Evolutionary conservation across 176 grass and related monocot species (phyloP).

Genomic region (Oryza meyeriana): DNA sequence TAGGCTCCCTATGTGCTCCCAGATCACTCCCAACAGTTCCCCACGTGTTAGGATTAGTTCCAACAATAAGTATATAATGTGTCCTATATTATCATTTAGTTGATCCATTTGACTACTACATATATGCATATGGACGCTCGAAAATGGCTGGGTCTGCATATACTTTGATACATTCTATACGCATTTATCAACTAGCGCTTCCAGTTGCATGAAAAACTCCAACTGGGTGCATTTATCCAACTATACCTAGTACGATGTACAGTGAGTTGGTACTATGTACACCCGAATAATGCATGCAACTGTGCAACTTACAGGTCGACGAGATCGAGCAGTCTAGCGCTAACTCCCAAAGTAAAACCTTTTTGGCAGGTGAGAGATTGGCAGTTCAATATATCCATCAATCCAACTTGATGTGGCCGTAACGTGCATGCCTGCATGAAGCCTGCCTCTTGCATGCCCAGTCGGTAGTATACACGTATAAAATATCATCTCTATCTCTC

Average conservation of each 20-base stretch:
- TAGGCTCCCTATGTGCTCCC: too few relatives aligned
- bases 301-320: background rate
- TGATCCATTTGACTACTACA: background rate
- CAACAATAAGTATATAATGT: background rate
- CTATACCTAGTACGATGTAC: conserved; percentile 17
- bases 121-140: background rate
- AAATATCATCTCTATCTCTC: conserved; percentile 10
- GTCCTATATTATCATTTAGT: background rate
- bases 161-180: background rate
- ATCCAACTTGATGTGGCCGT: conserved; percentile 18
- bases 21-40: too few relatives aligned
- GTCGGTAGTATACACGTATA: conserved; percentile 1
- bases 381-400: background rate
- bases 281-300: background rate
- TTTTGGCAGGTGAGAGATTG: background rate
- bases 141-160: background rate
- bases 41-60: too few relatives aligned
- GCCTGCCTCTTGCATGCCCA: conserved; percentile 23
- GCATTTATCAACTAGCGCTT: background rate
- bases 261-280: background rate
- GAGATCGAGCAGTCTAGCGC: background rate
- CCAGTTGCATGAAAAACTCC: background rate
- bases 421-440: conserved; percentile 30
- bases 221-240: background rate
- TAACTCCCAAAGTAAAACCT: background rate